Evolutionary conservation across 202 grass and related monocot genomes (phyloP).

Genomic region (Panicum virgatum): DNA sequence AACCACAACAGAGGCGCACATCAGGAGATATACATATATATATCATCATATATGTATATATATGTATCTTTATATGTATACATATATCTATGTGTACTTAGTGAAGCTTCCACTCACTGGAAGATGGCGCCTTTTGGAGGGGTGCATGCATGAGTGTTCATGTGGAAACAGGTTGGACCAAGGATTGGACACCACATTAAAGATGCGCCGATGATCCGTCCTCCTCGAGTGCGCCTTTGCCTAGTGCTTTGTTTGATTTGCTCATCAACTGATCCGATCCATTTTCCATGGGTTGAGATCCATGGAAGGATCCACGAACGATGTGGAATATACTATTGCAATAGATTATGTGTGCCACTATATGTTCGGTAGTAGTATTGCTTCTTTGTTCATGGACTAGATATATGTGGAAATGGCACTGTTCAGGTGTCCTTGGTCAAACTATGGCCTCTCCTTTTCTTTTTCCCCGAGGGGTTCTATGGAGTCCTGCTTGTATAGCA

Average conservation of each 20-base stretch:
- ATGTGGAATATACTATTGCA: constrained; percentile 12
- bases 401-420: neutral
- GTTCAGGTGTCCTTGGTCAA: constrained; percentile 45
- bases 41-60: neutral
- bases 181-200: constrained; percentile 29
- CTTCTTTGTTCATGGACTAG: neutral
- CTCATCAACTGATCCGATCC: neutral
- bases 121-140: constrained; percentile 18
- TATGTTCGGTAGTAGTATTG: neutral
- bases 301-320: constrained; percentile 8
- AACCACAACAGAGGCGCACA: neutral
- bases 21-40: neutral
- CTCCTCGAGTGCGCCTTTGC: constrained; percentile 34
- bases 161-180: constrained; percentile 35
- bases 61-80: neutral
- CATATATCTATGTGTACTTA: neutral
- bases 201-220: constrained; percentile 11
- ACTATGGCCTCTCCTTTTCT: neutral
- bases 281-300: neutral
- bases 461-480: neutral
- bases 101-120: constrained; percentile 53
- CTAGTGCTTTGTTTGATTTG: constrained; percentile 21
- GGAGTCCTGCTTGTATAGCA: constrained; percentile 2
- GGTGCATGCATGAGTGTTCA: neutral
- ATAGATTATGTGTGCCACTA: constrained; percentile 16